Evolutionary conservation across 305 asterid species (phyloP).

Genomic region (Fraxinus sp.): DNA sequence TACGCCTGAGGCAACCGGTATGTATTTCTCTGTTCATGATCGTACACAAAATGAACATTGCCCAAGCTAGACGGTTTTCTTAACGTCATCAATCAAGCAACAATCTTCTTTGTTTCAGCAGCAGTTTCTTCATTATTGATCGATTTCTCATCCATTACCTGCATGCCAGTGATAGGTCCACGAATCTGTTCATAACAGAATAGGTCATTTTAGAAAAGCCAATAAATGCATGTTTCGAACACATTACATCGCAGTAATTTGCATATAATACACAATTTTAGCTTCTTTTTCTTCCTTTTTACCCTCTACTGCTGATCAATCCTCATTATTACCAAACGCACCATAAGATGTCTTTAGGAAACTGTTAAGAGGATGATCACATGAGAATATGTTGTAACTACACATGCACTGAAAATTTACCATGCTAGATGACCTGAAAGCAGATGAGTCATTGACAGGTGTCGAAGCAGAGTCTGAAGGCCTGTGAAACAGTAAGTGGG

Average conservation of each 20-base stretch:
- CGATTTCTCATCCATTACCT: conserved; percentile 33
- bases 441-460: conserved; percentile 32
- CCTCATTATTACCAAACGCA: neutral
- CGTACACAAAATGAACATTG: neutral
- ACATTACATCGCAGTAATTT: neutral
- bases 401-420: conserved; percentile 34
- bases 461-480: conserved; percentile 50
- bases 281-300: neutral
- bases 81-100: conserved; percentile 20
- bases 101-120: conserved; percentile 6
- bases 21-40: conserved; percentile 21
- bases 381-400: neutral
- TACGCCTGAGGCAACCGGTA: conserved; percentile 10
- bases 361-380: conserved; percentile 8
- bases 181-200: conserved; percentile 40
- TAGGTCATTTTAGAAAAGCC: neutral
- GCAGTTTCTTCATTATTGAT: conserved; percentile 30
- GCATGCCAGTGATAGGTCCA: conserved; percentile 34
- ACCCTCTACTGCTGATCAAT: neutral
- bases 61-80: neutral
- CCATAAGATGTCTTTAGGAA: conserved; percentile 16
- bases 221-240: neutral
- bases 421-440: conserved; percentile 32
- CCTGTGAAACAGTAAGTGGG: conserved; percentile 79
- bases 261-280: neutral